Evolutionary conservation across 176 grass and related monocot genomes (phyloP).

Genomic region (Ensete glaucum): DNA sequence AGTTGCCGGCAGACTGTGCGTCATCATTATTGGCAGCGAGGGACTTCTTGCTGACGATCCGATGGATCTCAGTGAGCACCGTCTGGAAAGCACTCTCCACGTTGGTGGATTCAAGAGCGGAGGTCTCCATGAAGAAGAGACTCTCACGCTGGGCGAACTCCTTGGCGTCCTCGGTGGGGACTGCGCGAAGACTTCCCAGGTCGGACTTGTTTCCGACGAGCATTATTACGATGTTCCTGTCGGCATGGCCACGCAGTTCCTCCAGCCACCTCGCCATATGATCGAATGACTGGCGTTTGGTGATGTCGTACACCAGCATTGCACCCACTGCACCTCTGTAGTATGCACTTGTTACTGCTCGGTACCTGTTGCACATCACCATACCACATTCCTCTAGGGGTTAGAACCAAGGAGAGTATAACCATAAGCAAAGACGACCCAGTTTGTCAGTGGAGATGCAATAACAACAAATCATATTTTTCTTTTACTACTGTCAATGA

Average conservation of each 20-base stretch:
- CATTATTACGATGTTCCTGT: constrained; percentile 7
- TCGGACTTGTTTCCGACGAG: constrained; percentile 6
- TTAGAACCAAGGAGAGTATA: too few relatives aligned
- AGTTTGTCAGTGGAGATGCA: too few relatives aligned
- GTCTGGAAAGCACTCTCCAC: not conserved
- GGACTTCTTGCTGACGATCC: constrained; percentile 2
- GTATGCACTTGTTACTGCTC: constrained; percentile 7
- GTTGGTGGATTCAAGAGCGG: constrained; percentile 5
- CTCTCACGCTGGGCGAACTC: constrained; percentile 8
- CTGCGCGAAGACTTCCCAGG: constrained; percentile 8
- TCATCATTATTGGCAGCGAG: constrained; percentile 2
- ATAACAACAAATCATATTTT: too few relatives aligned
- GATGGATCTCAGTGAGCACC: not conserved
- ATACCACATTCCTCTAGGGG: too few relatives aligned
- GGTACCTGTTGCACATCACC: not conserved
- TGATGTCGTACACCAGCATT: constrained; percentile 5
- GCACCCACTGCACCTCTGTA: constrained; percentile 5
- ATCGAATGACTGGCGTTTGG: constrained; percentile 1
- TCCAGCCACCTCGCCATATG: constrained; percentile 11
- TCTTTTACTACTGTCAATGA: too few relatives aligned
- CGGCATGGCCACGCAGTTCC: not conserved
- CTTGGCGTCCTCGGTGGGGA: not conserved
- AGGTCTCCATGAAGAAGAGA: constrained; percentile 10
- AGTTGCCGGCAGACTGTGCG: not conserved
- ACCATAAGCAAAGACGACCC: too few relatives aligned